A percentile compares a stretch with the other conserved stretches of the same genome.
Evolutionary conservation across 1,284 basidiomycete species (phyloP).

Genomic region (Cryptococcus sp.): DNA sequence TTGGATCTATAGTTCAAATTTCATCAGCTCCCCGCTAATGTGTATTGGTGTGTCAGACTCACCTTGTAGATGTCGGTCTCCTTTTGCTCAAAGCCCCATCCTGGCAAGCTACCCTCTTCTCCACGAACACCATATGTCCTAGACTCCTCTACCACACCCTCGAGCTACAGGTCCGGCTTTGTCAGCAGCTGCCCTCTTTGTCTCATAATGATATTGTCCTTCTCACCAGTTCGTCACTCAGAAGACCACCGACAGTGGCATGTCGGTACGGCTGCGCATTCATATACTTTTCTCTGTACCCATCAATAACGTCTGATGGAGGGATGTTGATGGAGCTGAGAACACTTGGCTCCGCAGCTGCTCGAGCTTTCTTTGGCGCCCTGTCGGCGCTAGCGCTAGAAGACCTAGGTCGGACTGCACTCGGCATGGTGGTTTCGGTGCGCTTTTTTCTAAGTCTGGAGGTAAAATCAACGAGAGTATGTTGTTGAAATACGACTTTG

Average conservation of each 20-base stretch:
- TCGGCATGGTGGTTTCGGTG: slow-evolving; percentile 25
- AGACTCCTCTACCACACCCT: slow-evolving; percentile 65
- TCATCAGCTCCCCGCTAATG: background rate
- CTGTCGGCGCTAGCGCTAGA: slow-evolving; percentile 15
- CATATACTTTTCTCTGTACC: slow-evolving; percentile 58
- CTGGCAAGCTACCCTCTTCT: slow-evolving; percentile 49
- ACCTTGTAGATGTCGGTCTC: slow-evolving; percentile 99
- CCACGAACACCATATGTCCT: slow-evolving; percentile 49
- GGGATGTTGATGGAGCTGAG: slow-evolving; percentile 33
- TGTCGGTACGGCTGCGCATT: slow-evolving; percentile 77
- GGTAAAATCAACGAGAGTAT: background rate
- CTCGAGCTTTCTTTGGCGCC: slow-evolving; percentile 29
- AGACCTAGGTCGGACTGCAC: slow-evolving; percentile 29
- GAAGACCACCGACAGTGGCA: slow-evolving; percentile 75
- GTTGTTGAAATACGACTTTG: background rate
- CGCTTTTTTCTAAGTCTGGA: background rate
- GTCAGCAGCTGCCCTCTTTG: slow-evolving; percentile 13
- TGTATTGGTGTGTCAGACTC: slow-evolving; percentile 19
- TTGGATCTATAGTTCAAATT: slow-evolving; percentile 66
- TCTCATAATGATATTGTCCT: slow-evolving; percentile 71
- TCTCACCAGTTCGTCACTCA: slow-evolving; percentile 77
- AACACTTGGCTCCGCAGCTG: slow-evolving; percentile 1
- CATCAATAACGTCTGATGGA: slow-evolving; percentile 17
- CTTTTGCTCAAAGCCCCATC: slow-evolving; percentile 83
- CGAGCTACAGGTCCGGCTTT: slow-evolving; percentile 54